Conservation (phyloP, 106 monocot species). For the Vanilla planifolia region DNA sequence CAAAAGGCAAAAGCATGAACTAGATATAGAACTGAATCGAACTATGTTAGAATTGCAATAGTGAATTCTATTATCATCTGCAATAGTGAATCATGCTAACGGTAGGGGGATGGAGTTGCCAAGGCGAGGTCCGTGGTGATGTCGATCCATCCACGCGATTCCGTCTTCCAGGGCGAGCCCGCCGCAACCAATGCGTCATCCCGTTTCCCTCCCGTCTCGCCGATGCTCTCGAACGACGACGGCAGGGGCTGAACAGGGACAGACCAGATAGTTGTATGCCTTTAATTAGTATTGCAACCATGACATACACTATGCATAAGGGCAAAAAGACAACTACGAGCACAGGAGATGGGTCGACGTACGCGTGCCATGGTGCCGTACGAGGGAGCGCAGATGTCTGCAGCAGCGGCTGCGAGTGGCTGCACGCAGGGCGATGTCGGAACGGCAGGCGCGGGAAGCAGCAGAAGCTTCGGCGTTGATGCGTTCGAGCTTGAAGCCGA, state of each 20-base stretch:
- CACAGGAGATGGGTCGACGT: conserved; percentile 29
- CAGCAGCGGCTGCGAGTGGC: background rate
- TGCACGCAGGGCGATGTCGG: background rate
- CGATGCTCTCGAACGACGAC: background rate
- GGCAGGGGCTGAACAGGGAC: too few relatives aligned
- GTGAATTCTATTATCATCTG: too few relatives aligned
- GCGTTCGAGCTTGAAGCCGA: conserved; percentile 65
- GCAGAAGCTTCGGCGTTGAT: conserved; percentile 29
- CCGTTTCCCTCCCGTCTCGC: background rate
- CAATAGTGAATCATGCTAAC: background rate
- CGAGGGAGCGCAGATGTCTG: background rate
- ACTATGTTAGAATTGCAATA: too few relatives aligned
- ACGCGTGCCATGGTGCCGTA: conserved; percentile 23
- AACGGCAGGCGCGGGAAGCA: conserved; percentile 22
- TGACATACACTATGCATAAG: too few relatives aligned
- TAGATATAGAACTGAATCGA: too few relatives aligned
- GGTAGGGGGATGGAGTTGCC: background rate
- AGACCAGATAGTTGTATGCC: too few relatives aligned
- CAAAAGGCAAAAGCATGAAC: too few relatives aligned
- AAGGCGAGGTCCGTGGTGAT: background rate
- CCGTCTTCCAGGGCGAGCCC: background rate
- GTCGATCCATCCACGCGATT: background rate
- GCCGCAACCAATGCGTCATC: background rate
- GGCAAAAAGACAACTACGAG: too few relatives aligned
- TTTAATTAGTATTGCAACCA: too few relatives aligned